A percentile compares a stretch with the other conserved stretches of the same genome.
phyloP scores from a whole-genome alignment of 768 basidiomycete genomes.

The Dacryopinax primogenitus region DNA sequence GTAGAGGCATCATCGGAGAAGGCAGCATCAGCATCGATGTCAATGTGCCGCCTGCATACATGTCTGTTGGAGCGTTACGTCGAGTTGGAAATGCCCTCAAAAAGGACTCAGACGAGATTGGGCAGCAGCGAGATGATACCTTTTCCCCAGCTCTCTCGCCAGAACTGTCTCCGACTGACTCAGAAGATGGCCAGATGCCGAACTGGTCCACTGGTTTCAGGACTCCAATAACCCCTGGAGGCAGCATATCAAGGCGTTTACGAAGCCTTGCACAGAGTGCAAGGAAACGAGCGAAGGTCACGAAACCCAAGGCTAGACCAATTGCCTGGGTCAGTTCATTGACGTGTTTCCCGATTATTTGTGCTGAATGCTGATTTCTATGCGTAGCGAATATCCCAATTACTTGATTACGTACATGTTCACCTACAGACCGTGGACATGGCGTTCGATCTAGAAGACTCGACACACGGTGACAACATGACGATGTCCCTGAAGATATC shows the following conservation, averaged over 20 bases:
- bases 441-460: background rate
- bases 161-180: background rate
- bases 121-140: background rate
- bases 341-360: background rate
- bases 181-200: background rate
- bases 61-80: background rate
- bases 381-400: background rate
- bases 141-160: background rate
- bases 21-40: background rate
- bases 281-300: background rate
- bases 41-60: constrained; percentile 1
- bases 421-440: background rate
- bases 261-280: background rate
- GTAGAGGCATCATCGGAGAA: background rate
- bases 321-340: background rate
- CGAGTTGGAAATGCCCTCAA: background rate
- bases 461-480: background rate
- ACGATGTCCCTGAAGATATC: background rate
- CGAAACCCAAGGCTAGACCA: background rate
- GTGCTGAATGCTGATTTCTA: background rate
- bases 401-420: background rate
- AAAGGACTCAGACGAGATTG: background rate
- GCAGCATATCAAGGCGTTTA: constrained; percentile 2
- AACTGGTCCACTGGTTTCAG: background rate
- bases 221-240: background rate